phyloP scores from a whole-genome alignment of 2,329 filamentous ascomycete species.

The Tolypocladium guangdongense region DNA sequence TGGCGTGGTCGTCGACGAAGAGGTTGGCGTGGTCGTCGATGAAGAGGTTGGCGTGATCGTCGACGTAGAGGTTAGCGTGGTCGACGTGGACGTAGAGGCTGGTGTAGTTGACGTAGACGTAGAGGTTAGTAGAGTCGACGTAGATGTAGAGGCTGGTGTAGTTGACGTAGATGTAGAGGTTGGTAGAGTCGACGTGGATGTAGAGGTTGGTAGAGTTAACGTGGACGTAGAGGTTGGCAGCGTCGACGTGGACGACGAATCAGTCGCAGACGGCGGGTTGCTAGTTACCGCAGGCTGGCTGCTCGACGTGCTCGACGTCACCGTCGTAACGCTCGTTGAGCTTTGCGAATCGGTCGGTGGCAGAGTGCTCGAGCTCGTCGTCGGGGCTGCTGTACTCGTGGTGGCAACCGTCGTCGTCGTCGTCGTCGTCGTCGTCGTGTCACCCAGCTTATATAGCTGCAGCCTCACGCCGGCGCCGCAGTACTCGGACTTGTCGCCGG shows the following conservation, averaged over 20 bases:
- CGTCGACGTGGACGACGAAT: background rate
- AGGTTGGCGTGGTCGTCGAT: background rate
- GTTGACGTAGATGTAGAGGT: background rate
- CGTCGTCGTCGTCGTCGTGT: background rate
- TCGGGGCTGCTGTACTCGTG: background rate
- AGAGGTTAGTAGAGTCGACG: background rate
- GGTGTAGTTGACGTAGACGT: background rate
- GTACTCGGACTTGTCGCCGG: constrained; percentile 19
- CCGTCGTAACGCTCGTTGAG: background rate
- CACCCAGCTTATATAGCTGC: constrained; percentile 18
- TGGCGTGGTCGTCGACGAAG: background rate
- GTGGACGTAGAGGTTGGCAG: background rate
- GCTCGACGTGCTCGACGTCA: background rate
- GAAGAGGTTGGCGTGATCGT: background rate
- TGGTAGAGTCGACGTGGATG: no score
- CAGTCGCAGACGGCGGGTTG: background rate
- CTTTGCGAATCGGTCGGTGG: background rate
- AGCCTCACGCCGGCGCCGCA: constrained; percentile 24
- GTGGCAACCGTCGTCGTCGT: background rate
- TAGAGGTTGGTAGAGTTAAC: no score
- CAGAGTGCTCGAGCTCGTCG: background rate
- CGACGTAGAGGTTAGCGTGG: background rate
- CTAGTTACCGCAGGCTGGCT: background rate
- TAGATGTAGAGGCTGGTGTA: no score
- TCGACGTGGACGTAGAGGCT: no score